Base-by-base conservation (phyloP, 129 eudicot genomes). In the Scalesia atractyloides region DNA sequence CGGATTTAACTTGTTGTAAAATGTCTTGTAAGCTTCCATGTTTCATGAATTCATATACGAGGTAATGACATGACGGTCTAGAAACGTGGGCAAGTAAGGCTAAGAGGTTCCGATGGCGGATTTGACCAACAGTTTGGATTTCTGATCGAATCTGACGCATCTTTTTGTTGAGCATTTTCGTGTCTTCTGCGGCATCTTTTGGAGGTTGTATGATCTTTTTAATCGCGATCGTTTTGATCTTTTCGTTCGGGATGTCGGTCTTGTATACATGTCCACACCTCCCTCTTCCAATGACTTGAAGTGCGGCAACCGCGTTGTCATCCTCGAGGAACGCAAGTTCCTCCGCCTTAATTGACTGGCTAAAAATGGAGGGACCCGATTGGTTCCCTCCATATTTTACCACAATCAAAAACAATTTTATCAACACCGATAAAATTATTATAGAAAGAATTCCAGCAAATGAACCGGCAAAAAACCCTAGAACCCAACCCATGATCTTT, bases 211-310 rank as follows among this genome's bases (percentile, higher is more conserved):
- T 77, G 9, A 90, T 41, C 39, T 78, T 84, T 85, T 94, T 94
- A 15, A 94, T 84, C 0, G 97, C 99, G 13, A 94, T 91, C 4
- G 83, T 81, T 69, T 87, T 90, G 5, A 92, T 89, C 16, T 79
- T 71, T 24, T 77, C 79, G 5, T 83, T 75, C 0, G 90, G 91
- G 37, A 94, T 61, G 11, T 76, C 84, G 0, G 88, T 91, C 69
- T 74, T 88, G 80, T 94, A 94, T 4, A 94, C 99, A 62, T 86
- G 85, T 41, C 97, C 97, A 36, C 99, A 94, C 11, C 99, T 97
- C 2, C 99, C 99, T 75, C 77, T 79, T 56, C 97, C 99, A 15
- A 94, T 90, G 30, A 90, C 41, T 33, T 79, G 78, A 41, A 90
- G 78, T 0, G 80, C 15, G 0, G 84, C 82, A n/a, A 94, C 15